Conservation (phyloP, 148 eudicot species). For the Pouteria glomerata region DNA sequence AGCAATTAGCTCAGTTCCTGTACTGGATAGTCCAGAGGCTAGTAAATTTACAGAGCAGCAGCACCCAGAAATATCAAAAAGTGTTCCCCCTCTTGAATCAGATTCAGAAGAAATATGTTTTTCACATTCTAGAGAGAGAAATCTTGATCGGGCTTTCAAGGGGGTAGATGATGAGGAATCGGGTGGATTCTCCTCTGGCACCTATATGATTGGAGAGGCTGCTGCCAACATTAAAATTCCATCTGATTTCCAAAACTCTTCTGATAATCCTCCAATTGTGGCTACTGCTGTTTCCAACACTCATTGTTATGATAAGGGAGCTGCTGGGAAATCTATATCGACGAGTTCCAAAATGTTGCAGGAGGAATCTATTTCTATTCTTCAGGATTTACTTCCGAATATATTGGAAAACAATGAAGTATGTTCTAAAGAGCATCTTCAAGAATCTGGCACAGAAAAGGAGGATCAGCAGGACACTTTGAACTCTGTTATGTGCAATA, state of each 20-base stretch:
- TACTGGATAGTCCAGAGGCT: constrained; percentile 8
- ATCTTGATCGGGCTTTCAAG: constrained; percentile 7
- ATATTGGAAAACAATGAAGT: constrained; percentile 19
- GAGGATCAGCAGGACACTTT: constrained; percentile 17
- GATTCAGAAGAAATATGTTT: constrained; percentile 19
- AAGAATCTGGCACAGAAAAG: constrained; percentile 17
- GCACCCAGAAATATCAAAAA: constrained; percentile 19
- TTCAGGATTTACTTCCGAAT: constrained; percentile 23
- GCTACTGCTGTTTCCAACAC: constrained; percentile 15
- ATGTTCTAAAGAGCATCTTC: constrained; percentile 5
- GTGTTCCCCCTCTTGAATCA: constrained; percentile 14
- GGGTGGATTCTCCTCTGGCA: constrained; percentile 1
- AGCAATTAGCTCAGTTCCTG: constrained; percentile 15
- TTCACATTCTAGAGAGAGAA: constrained; percentile 18
- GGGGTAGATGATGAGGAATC: constrained; percentile 14
- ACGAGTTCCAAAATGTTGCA: constrained; percentile 12
- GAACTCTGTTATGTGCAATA: constrained; percentile 8
- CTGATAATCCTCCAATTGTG: constrained; percentile 21
- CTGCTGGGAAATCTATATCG: constrained; percentile 17
- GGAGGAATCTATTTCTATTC: constrained; percentile 16
- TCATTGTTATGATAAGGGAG: constrained; percentile 16
- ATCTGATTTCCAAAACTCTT: constrained; percentile 9
- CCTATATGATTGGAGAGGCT: constrained; percentile 10
- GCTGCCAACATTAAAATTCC: constrained; percentile 11
- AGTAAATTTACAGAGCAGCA: constrained; percentile 19